Evolutionary conservation across 164 flowering plant genomes (phyloP), one percentile per base, ranked within the genome.

Genomic region (Magnolia sinica): DNA sequence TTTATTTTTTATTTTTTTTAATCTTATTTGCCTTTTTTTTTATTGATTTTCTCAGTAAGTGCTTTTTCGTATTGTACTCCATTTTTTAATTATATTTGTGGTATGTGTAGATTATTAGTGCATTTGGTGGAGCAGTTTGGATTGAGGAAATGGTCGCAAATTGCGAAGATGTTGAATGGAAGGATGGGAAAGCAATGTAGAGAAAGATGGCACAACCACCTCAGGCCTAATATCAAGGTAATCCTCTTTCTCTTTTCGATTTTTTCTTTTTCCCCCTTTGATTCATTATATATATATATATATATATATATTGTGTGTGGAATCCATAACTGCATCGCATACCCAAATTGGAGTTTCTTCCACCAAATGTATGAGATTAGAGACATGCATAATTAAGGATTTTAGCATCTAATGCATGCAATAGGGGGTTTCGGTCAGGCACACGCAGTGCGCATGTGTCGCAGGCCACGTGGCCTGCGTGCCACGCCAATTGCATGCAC

Each of bases 171-270:
- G 75, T 76, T 96, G 83, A 83, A 22, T 3, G 96, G 96, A 29
- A 82, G 98, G 67, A 92, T 88, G 1, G 98, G 99, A 10, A 96
- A 96, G 68, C 99, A 96, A 76, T 96, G 99, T 71, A 83, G 99
- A 2, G 99, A 95, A 80, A 83, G 99, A 83, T 95, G 98, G 98
- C 93, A 90, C 72, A 95, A 95, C 75, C 98, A 95, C 83, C 74
- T 96, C 45, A 85, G 92, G 7, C 96, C 98, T 31, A 86, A 93
- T 72, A 93, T 96, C 81, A 96, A 93, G 96, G 98, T 91, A 11
- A 55, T 11, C 61, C 11, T 55, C 61, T 5, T 45, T 50, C n/a
- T 50, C 22, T 50, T 64, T n/a, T 64, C 19, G 16, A 6, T 4
- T 64, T 27, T 9, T 64, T 7, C 23, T 64, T 18, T 18, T 22